Evolutionary conservation across 768 basidiomycete species (phyloP), one percentile per base, ranked within the genome.

Genomic region (Dioszegia hungarica): DNA sequence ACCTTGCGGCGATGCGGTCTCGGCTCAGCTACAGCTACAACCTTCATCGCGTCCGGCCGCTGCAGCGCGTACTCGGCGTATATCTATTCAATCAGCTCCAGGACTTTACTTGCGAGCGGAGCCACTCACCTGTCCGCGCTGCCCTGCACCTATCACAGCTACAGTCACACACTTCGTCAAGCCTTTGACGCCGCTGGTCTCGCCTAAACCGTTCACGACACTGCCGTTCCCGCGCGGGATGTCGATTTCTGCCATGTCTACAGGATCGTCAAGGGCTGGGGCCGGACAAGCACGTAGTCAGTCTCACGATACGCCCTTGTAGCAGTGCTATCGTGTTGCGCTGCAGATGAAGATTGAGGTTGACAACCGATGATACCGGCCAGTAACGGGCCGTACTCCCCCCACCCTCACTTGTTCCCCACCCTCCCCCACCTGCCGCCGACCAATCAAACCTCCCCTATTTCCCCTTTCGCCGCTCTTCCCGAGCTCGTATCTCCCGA

Each of bases 1-100:
- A 78, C 73, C 34, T 78, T 72, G 48, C 82, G 83, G 1, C 89
- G 85, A 56, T 84, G 81, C 3, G 81, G 80, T 19, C 88, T 83
- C 2, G 90, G 90, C 60, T 93, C 90, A 15, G 88, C 89, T 56
- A 92, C 86, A 20, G 90, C 85, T 17, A 91, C 86, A 38, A 93
- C 80, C 71, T 83, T 87, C 80, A 87, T 88, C 27, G 75, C 75
- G 3, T 82, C 76, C 2, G 90, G 89, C 45, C 79, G 77, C 17
- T 76, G 54, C 31, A 85, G 75, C 0, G 88, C 84, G 64, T 87
- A 90, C 28, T 58, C 60, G 0, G 85, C 80, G 62, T 91, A 92
- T 20, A 72, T 75, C 86, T 90, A 33, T 59, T 9, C 33, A 25
- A 34, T 29, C 38, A 28, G 25, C 14, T 37, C 25, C 34, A 37